Evolutionary conservation across 495 filamentous ascomycete species (phyloP), one percentile per base, ranked within the genome.

Genomic region (Bryoglossum gracile): DNA sequence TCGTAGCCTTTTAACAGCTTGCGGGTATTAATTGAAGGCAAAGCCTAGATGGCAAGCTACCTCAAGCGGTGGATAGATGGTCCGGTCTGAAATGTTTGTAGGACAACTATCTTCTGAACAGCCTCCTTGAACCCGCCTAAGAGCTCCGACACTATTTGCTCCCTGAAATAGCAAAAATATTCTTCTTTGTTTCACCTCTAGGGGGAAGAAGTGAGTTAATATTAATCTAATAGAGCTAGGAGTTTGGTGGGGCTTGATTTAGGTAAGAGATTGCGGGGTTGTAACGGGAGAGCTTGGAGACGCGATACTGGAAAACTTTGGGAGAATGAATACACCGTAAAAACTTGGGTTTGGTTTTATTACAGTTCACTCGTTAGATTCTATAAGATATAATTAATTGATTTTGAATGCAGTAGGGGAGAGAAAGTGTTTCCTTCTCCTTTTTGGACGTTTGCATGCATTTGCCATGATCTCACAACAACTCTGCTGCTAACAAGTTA

Each of bases 281-380:
- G 34, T 14, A 10, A 43, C 14, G 3, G 40, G 21, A 43, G 23
- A n/a, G 8, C 8, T 26, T 43, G 5, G 17, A 40, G 37, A 9
- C 4, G 8, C 9, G n/a, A 22, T 4, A 19, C 13, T 4, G 4
- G 8, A 18, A 19, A 19, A 13, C 23, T 3, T 19, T n/a, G 21
- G 16, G 21, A 6, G 6, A 3, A 26, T 19, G 22, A 13, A 46
- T 10, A 22, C 43, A 46, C 9, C 33, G 9, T 24, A 46, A 23
- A 16, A 28, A 46, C 16, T 36, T 14, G 17, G 62, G 62, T 17
- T 64, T 65, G 0, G 36, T 55, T 43, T 67, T 62, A 26, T 67
- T 62, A 43, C 64, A 65, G 53, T 67, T 67, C 8, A 64, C 55
- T 18, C 50, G 50, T 16, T 62, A 55, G 34, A 49, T 44, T 48